phyloP scores from a whole-genome alignment of 441 rosid genomes.

The Melastoma candidum region DNA sequence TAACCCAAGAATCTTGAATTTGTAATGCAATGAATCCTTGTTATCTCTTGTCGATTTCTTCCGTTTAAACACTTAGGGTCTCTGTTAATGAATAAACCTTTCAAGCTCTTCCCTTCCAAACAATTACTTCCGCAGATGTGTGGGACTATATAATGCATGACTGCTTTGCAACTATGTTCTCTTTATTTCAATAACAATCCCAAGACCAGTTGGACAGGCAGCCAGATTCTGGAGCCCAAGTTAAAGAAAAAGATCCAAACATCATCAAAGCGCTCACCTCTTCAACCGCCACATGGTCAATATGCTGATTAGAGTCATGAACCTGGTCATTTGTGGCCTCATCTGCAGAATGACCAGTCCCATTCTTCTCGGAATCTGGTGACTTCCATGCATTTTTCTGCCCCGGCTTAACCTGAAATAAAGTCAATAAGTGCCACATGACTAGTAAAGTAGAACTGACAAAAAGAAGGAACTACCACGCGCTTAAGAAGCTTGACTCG shows the following conservation, averaged over 20 bases:
- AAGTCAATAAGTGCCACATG: not conserved
- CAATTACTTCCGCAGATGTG: no score
- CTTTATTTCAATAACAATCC: not conserved
- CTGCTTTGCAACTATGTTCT: no score
- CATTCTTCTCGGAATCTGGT: conserved; percentile 42
- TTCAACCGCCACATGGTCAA: conserved; percentile 44
- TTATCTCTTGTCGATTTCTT: no score
- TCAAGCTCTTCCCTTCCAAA: no score
- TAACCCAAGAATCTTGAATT: no score
- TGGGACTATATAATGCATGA: no score
- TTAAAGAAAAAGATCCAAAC: not conserved
- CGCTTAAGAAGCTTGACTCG: conserved; percentile 68
- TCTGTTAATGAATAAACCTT: no score
- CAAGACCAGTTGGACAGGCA: not conserved
- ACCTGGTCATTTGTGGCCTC: conserved; percentile 42
- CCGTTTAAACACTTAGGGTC: no score
- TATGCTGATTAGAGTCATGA: conserved; percentile 40
- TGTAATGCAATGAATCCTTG: no score
- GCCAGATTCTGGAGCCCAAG: not conserved
- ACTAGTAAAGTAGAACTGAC: not conserved
- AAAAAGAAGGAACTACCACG: conserved; percentile 25
- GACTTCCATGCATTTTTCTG: conserved; percentile 58
- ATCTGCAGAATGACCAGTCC: conserved; percentile 26
- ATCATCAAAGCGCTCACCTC: conserved; percentile 31
- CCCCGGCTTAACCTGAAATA: conserved; percentile 41